These are phyloP conservation scores for Barnettozyma populi DNA, from an alignment of 805 yeast species.

Conservation along the genomic window DNA sequence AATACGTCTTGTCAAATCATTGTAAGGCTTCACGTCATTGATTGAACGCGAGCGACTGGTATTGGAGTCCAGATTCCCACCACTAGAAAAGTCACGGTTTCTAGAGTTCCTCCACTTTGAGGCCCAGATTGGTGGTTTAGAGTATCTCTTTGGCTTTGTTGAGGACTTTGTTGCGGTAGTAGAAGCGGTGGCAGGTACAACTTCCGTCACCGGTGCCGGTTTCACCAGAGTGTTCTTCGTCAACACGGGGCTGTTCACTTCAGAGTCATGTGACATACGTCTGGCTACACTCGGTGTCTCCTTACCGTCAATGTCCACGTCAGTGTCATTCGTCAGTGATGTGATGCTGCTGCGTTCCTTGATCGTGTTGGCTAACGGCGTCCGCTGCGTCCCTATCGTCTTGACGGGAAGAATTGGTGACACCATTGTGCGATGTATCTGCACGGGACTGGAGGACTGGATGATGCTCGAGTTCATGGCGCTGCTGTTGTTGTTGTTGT, in stretches of 20 bases:
- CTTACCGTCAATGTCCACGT: conserved; percentile 38
- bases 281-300: conserved; percentile 33
- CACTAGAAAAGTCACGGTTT: conserved; percentile 1
- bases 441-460: conserved; percentile 6
- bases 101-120: conserved; percentile 45
- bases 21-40: conserved; percentile 72
- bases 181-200: background rate
- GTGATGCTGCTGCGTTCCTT: conserved; percentile 22
- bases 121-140: conserved; percentile 78
- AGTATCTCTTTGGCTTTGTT: conserved; percentile 56
- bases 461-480: background rate
- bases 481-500: background rate
- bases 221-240: conserved; percentile 16
- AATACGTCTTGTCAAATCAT: conserved; percentile 73
- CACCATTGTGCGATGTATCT: background rate
- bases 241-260: conserved; percentile 22
- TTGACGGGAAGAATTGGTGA: conserved; percentile 12
- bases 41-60: conserved; percentile 32
- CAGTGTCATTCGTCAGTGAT: conserved; percentile 39
- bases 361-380: conserved; percentile 11
- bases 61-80: background rate
- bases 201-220: conserved; percentile 4
- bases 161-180: conserved; percentile 6
- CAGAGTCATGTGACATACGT: conserved; percentile 23
- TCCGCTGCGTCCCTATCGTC: conserved; percentile 1